These are phyloP conservation scores for Rhodamnia rubescens DNA, from an alignment of 345 rosid genomes.

Conservation along the genomic window DNA sequence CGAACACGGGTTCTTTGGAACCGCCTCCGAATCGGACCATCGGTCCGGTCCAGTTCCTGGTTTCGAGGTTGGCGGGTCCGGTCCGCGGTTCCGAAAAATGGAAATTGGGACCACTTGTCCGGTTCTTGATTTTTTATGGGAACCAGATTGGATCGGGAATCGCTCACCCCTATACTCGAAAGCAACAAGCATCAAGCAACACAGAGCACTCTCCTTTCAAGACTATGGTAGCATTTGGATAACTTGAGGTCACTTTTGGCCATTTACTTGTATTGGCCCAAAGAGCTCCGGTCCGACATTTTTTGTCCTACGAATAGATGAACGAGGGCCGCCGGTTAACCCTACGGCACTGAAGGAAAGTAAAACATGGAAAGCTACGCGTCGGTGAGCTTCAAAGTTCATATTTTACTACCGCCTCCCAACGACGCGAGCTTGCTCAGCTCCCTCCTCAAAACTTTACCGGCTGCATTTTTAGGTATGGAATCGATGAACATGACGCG, in stretches of 20 bases:
- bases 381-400: neutral
- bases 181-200: neutral
- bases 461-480: slow-evolving; percentile 39
- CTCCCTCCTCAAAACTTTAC: slow-evolving; percentile 42
- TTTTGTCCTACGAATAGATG: neutral
- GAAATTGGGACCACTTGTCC: no score
- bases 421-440: slow-evolving; percentile 16
- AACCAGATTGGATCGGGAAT: no score
- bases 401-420: slow-evolving; percentile 21
- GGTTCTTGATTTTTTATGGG: no score
- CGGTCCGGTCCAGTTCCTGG: no score
- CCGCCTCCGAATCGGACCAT: no score
- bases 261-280: neutral
- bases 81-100: no score
- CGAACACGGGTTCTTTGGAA: no score
- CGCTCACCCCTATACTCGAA: no score
- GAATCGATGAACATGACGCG: slow-evolving; percentile 25
- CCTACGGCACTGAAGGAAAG: neutral
- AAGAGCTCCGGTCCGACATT: neutral
- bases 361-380: neutral
- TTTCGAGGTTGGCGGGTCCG: no score
- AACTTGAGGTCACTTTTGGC: neutral
- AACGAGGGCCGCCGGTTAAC: neutral
- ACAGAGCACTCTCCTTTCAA: neutral
- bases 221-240: neutral